These are phyloP conservation scores for Myriosclerotinia scirpicola DNA, from an alignment of 2,329 filamentous ascomycete genomes.

Conservation along the genomic window DNA sequence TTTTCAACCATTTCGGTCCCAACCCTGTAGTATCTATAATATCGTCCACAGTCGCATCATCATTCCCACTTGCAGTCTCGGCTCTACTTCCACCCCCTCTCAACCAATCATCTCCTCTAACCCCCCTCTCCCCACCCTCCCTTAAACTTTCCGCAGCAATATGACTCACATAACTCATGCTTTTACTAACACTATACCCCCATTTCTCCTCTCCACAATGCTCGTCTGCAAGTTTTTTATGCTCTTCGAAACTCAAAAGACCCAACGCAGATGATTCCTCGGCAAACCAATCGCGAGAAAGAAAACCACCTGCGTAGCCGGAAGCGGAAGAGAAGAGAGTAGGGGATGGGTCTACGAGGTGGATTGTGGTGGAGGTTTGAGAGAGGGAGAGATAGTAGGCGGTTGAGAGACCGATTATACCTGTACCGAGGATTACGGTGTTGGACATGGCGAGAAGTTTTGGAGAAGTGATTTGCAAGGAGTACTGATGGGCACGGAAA, in stretches of 20 bases:
- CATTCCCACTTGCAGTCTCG: constrained; percentile 51
- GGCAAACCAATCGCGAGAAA: constrained; percentile 41
- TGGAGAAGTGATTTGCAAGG: neutral
- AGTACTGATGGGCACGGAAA: neutral
- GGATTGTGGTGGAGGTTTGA: constrained; percentile 49
- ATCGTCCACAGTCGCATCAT: constrained; percentile 47
- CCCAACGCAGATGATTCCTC: constrained; percentile 58
- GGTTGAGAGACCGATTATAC: constrained; percentile 68
- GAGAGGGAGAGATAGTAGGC: constrained; percentile 68
- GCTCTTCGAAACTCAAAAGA: constrained; percentile 67
- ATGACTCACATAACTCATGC: constrained; percentile 49
- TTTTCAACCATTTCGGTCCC: constrained; percentile 59
- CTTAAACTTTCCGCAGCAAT: constrained; percentile 30
- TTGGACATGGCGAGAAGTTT: neutral
- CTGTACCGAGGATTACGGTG: constrained; percentile 64
- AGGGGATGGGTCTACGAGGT: constrained; percentile 57
- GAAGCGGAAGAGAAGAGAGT: constrained; percentile 72
- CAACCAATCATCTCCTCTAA: constrained; percentile 66
- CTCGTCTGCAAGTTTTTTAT: constrained; percentile 42
- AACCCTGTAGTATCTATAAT: constrained; percentile 30
- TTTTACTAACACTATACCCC: constrained; percentile 60
- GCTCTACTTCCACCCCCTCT: constrained; percentile 50
- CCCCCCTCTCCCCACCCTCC: constrained; percentile 40
- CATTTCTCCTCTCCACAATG: constrained; percentile 43
- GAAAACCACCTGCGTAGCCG: constrained; percentile 71